Percentiles rank a stretch among this genome's conserved stretches.
These are phyloP conservation scores for Cladosporium sp. DNA, from an alignment of 2,329 filamentous ascomycete species.

Conservation along the genomic window DNA sequence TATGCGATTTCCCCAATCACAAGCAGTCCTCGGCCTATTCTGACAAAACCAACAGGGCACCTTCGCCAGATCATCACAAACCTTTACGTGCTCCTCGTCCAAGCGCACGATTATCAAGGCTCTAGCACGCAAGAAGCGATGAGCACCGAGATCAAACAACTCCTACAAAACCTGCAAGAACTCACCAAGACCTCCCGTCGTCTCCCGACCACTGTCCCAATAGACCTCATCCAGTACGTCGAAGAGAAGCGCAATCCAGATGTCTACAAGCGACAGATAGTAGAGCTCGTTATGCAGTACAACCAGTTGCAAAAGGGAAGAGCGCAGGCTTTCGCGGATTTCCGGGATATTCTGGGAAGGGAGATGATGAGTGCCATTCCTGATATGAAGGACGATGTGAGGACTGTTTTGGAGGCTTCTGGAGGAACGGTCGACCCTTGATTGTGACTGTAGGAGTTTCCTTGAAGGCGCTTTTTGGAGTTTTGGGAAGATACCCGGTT, in stretches of 20 bases:
- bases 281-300: constrained; percentile 57
- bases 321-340: constrained; percentile 53
- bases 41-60: constrained; percentile 1
- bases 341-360: constrained; percentile 54
- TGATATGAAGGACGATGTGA: constrained; percentile 51
- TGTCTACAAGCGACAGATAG: constrained; percentile 62
- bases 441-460: background rate
- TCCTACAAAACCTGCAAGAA: constrained; percentile 51
- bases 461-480: background rate
- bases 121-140: constrained; percentile 53
- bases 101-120: constrained; percentile 57
- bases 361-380: constrained; percentile 56
- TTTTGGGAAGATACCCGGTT: background rate
- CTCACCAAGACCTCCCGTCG: constrained; percentile 47
- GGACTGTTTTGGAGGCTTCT: constrained; percentile 44
- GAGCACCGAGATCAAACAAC: constrained; percentile 49
- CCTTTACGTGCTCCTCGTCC: constrained; percentile 55
- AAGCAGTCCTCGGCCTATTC: background rate
- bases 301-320: constrained; percentile 61
- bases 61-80: constrained; percentile 58
- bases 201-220: constrained; percentile 51
- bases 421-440: constrained; percentile 29
- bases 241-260: constrained; percentile 60
- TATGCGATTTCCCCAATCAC: background rate
- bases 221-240: constrained; percentile 62